Evolutionary conservation across 306 rosid species (phyloP).

Genomic region (Gastrolobium villosum): DNA sequence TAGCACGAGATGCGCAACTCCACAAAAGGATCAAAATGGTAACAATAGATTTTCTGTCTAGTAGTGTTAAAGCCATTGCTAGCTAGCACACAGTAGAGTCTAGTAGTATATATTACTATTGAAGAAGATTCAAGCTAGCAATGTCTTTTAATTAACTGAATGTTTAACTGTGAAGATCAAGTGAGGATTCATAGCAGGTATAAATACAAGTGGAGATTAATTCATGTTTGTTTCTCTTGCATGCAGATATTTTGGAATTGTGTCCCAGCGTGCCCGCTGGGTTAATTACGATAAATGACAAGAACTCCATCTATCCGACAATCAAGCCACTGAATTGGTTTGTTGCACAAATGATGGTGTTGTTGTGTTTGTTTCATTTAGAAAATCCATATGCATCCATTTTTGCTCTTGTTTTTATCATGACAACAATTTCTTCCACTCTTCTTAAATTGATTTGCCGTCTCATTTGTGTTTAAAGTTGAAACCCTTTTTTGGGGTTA

Average conservation of each 20-base stretch:
- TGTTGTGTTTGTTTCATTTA: no score
- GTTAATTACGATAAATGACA: no score
- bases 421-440: no score
- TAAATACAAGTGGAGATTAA: background rate
- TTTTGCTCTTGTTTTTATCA: no score
- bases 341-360: no score
- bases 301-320: no score
- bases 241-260: background rate
- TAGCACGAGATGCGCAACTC: background rate
- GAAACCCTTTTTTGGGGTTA: no score
- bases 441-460: no score
- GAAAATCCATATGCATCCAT: no score
- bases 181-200: background rate
- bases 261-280: background rate
- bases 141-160: background rate
- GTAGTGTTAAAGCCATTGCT: background rate
- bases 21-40: background rate
- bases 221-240: background rate
- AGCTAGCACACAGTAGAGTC: no score
- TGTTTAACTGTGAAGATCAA: background rate
- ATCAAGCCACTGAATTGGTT: no score
- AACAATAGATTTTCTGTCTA: background rate
- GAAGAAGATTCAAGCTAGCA: background rate
- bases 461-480: no score
- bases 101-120: background rate